Evolutionary conservation across 148 eudicot genomes (phyloP), one percentile per base, ranked within the genome.

Genomic region (Fagopyrum tataricum): DNA sequence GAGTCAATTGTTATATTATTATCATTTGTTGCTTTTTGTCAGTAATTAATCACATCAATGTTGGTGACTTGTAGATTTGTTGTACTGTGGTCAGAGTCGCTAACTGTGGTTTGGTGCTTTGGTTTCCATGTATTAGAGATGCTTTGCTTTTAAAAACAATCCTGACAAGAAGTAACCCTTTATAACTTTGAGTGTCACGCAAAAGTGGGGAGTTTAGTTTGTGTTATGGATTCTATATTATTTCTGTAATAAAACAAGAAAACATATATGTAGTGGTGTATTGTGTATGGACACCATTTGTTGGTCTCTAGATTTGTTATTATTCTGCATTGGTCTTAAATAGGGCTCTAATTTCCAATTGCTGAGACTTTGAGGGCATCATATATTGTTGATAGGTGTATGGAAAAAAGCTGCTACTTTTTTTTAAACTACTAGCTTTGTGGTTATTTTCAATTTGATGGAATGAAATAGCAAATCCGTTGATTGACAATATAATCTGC

Each of bases 1-100:
- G 58, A 72, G 77, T 68, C 67, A 70, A 39, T 64, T 6, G 31
- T n/a, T 55, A 15, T 14, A 39, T 23, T 59, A 24, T 15, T 15
- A 13, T 26, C 24, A 61, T 24, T 9, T 37, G 39, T 39, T 15
- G 62, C 4, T 37, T 64, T 64, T 4, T 64, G 37, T 31, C 37
- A 5, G 66, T 64, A 31, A 5, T 13, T 13, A 64, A 64, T 37
- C 69, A 6, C 20, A 13, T 37, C 5, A 37, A 1, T 64, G 18
- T 37, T 13, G 44, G 18, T 64, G 69, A 37, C 43, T 64, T 37
- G 6, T 10, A 64, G 17, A 12, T 26, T 13, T 61, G 40, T 13
- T 61, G 40, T 39, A 31, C 20, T 64, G 18, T 15, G 18, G 44
- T 43, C 15, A 37, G n/a, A 39, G 18, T 37, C 39, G 69, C 21